Base-by-base conservation (phyloP, 768 basidiomycete species). In the Dioszegia aurantiaca region DNA sequence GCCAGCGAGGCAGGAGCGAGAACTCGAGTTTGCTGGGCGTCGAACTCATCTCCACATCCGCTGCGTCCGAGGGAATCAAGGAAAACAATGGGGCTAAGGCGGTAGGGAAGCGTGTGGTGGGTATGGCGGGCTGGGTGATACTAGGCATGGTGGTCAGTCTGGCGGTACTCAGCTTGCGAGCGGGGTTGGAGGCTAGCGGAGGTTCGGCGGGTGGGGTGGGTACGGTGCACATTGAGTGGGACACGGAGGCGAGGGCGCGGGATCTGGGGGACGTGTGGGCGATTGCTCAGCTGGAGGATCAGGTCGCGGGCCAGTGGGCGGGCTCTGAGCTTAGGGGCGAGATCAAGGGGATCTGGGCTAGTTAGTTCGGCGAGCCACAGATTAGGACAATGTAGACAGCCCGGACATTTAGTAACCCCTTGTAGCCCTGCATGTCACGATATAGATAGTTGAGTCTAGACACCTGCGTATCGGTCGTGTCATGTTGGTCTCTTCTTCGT, bases 91-190 rank as follows among this genome's bases (percentile, higher is more conserved):
- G 17, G 21, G 37, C 9, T 8, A 40, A 12, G 17, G 39, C 21
- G 16, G 37, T 53, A 16, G 51, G 51, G 24, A 53, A 41, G 51
- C 33, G 11, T 12, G 23, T 40, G 37, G 37, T 41, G 12, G 24
- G 37, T 11, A 6, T 53, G 19, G 51, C 24, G 17, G 51, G 23
- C 4, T 53, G 51, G 51, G 39, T 53, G 17, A 19, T 53, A 21
- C 14, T 53, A 14, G 51, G 51, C 19, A 53, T 53, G 51, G 37
- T 53, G 5, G 37, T 53, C 51, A 40, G 37, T n/a, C 21, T 41
- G 4, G 51, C 16, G 17, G 37, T 53, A 3, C 26, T 53, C 14
- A 53, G 10, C 4, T 4, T 53, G 4, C 19, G 51, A 9, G 51
- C 51, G 21, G 36, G 17, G 4, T 36, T 53, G 37, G 51, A 40